phyloP scores from a whole-genome alignment of 352 stramenopile species.

The Pythium rhizo-oryzae region DNA sequence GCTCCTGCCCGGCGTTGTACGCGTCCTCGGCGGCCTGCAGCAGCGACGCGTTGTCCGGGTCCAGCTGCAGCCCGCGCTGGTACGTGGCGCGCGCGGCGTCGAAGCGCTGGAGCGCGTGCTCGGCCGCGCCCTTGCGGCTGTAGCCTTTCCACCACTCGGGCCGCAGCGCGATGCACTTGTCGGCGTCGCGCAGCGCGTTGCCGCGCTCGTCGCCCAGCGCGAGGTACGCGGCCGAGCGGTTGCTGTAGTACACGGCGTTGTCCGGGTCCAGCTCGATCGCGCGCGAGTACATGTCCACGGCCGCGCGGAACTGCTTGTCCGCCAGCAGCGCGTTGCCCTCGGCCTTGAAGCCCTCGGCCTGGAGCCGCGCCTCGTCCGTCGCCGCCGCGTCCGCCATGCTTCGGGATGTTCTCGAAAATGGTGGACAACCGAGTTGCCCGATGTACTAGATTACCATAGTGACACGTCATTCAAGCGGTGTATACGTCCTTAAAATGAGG shows the following conservation, averaged over 20 bases:
- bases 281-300: slow-evolving; percentile 84
- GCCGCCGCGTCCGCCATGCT: slow-evolving; percentile 8
- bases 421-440: no score
- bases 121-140: slow-evolving; percentile 79
- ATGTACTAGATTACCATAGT: neutral
- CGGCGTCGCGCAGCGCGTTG: slow-evolving; percentile 79
- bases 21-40: slow-evolving; percentile 68
- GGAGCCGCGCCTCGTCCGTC: slow-evolving; percentile 54
- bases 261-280: slow-evolving; percentile 84
- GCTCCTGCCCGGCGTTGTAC: slow-evolving; percentile 66
- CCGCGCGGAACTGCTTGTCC: slow-evolving; percentile 57
- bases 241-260: slow-evolving; percentile 87
- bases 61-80: slow-evolving; percentile 56
- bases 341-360: slow-evolving; percentile 85
- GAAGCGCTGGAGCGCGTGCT: slow-evolving; percentile 77
- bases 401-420: neutral
- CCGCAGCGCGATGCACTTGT: slow-evolving; percentile 75
- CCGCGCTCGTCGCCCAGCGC: slow-evolving; percentile 77
- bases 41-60: slow-evolving; percentile 77
- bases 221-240: slow-evolving; percentile 83
- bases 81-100: slow-evolving; percentile 77
- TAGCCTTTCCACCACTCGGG: slow-evolving; percentile 90
- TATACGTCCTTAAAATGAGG: slow-evolving; percentile 8
- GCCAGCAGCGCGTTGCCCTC: slow-evolving; percentile 80
- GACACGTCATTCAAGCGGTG: slow-evolving; percentile 6